phyloP scores from a whole-genome alignment of 306 rosid species.

The Fragaria ananassa region DNA sequence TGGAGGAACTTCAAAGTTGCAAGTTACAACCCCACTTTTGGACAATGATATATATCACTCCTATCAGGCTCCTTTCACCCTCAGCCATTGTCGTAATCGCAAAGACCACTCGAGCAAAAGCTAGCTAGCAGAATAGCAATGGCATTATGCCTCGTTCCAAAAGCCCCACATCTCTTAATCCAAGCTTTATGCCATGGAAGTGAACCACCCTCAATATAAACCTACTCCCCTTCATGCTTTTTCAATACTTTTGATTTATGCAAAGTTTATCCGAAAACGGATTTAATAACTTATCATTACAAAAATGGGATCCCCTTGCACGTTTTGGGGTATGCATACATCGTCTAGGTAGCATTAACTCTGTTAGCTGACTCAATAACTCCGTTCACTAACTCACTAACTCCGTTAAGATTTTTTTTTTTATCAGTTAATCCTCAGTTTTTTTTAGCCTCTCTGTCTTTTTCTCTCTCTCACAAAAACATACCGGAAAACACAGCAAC shows the following conservation, averaged over 20 bases:
- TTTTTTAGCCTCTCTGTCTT: too few relatives aligned
- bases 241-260: background rate
- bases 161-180: slow-evolving; percentile 27
- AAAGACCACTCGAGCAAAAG: background rate
- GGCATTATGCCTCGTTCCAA: background rate
- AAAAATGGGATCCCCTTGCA: too few relatives aligned
- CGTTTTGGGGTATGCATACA: too few relatives aligned
- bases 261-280: background rate
- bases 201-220: background rate
- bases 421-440: too few relatives aligned
- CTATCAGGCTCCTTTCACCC: background rate
- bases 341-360: too few relatives aligned
- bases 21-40: slow-evolving; percentile 6
- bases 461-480: too few relatives aligned
- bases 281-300: background rate
- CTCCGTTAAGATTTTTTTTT: too few relatives aligned
- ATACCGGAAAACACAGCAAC: too few relatives aligned
- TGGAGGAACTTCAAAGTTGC: slow-evolving; percentile 20
- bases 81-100: background rate
- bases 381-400: too few relatives aligned
- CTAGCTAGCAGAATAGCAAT: background rate
- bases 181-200: slow-evolving; percentile 16
- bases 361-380: too few relatives aligned
- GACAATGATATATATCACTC: background rate
- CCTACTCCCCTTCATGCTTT: background rate